phyloP scores from a whole-genome alignment of 2,329 filamentous ascomycete species.

The Alternaria burnsii region DNA sequence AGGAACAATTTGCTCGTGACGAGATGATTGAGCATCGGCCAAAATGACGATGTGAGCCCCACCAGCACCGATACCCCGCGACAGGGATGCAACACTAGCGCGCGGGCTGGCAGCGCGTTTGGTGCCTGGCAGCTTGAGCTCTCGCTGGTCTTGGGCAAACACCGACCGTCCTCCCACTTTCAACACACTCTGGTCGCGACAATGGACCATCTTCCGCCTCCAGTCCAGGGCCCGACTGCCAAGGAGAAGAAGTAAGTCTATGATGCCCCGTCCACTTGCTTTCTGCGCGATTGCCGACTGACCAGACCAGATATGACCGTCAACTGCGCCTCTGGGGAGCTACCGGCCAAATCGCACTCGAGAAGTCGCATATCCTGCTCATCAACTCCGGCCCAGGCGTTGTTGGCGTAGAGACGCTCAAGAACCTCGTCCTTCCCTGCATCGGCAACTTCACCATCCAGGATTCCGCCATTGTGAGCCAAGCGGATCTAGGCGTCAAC shows the following conservation, averaged over 20 bases:
- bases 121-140: slow-evolving; percentile 12
- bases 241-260: slow-evolving; percentile 61
- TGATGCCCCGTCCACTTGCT: background rate
- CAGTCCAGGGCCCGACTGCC: slow-evolving; percentile 53
- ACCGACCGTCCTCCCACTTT: background rate
- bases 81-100: slow-evolving; percentile 20
- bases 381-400: slow-evolving; percentile 88
- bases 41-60: slow-evolving; percentile 19
- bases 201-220: slow-evolving; percentile 51
- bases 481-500: slow-evolving; percentile 90
- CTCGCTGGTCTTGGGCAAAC: slow-evolving; percentile 8
- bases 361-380: slow-evolving; percentile 89
- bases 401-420: slow-evolving; percentile 88
- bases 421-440: slow-evolving; percentile 94
- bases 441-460: slow-evolving; percentile 92
- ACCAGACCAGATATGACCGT: slow-evolving; percentile 78
- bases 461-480: slow-evolving; percentile 78
- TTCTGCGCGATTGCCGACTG: slow-evolving; percentile 13
- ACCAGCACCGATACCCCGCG: slow-evolving; percentile 20
- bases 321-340: slow-evolving; percentile 96
- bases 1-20: slow-evolving; percentile 16
- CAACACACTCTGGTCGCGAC: background rate
- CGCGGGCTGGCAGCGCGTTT: slow-evolving; percentile 14
- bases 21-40: background rate
- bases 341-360: slow-evolving; percentile 86